These are phyloP conservation scores for Eimeria necatrix DNA, from an alignment of 169 alveolate genomes.

Conservation along the genomic window DNA sequence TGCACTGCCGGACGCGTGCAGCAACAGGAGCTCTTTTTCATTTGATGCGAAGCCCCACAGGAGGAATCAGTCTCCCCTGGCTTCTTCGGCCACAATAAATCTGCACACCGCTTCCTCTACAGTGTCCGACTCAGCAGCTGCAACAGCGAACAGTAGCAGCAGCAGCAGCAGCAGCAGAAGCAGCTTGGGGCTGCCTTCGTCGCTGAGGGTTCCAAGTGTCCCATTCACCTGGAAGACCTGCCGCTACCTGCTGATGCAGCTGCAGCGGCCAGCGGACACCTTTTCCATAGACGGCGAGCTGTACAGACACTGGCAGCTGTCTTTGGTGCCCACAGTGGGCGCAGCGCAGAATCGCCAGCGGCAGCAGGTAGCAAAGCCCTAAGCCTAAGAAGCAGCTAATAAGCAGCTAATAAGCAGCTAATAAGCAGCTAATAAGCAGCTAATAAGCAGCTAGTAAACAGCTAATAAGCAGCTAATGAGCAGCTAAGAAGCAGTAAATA, in stretches of 20 bases:
- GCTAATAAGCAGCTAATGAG: too few relatives aligned
- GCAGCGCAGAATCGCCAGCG: constrained; percentile 14
- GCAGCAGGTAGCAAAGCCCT: constrained; percentile 20
- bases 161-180: constrained; percentile 14
- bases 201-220: not conserved
- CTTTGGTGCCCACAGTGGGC: constrained; percentile 16
- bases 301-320: constrained; percentile 55
- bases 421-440: too few relatives aligned
- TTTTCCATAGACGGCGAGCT: constrained; percentile 50
- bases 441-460: too few relatives aligned
- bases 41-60: constrained; percentile 9
- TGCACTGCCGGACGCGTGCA: not conserved
- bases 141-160: constrained; percentile 14
- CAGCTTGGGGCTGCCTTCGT: constrained; percentile 6
- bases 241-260: constrained; percentile 32
- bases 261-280: constrained; percentile 46
- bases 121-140: not conserved
- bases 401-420: too few relatives aligned
- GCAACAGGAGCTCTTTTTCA: constrained; percentile 46
- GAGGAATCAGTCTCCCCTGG: not conserved
- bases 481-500: too few relatives aligned
- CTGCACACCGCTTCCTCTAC: not conserved
- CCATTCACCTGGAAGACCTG: constrained; percentile 43
- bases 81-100: not conserved
- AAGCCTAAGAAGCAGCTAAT: not conserved